These are phyloP conservation scores for Myxozyma geophila DNA, from an alignment of 805 yeast species.

Conservation along the genomic window DNA sequence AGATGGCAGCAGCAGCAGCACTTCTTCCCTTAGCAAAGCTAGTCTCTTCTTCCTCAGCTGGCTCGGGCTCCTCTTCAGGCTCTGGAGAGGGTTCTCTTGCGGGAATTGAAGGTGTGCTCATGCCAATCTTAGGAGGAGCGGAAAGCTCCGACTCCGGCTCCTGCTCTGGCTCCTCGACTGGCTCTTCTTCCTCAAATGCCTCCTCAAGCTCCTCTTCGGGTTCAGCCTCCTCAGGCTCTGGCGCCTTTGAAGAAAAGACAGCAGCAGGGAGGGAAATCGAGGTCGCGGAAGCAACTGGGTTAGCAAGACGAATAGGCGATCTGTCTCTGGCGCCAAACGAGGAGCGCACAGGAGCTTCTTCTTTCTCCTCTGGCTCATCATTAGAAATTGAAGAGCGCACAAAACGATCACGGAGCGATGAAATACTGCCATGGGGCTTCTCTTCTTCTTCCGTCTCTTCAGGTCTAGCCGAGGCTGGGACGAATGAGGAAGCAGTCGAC, in stretches of 20 bases:
- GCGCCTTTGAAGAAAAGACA: constrained; percentile 28
- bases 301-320: constrained; percentile 41
- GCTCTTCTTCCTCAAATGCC: not conserved
- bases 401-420: constrained; percentile 36
- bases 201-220: constrained; percentile 17
- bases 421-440: constrained; percentile 17
- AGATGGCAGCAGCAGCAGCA: constrained; percentile 42
- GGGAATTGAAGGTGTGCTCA: constrained; percentile 10
- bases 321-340: constrained; percentile 31
- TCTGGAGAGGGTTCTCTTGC: constrained; percentile 17
- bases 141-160: constrained; percentile 15
- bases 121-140: constrained; percentile 13
- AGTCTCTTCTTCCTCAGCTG: constrained; percentile 11
- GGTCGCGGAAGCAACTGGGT: constrained; percentile 35
- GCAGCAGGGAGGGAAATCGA: constrained; percentile 25
- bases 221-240: constrained; percentile 38
- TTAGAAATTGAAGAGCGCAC: constrained; percentile 33
- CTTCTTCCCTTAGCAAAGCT: constrained; percentile 36
- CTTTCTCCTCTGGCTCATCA: constrained; percentile 40
- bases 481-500: constrained; percentile 11
- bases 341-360: constrained; percentile 40
- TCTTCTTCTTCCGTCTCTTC: constrained; percentile 45
- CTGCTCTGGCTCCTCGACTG: constrained; percentile 4
- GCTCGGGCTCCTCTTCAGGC: constrained; percentile 22
- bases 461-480: constrained; percentile 31